Conservation (phyloP, 139 green algal genomes). For the Zygnema circumcarinatum region DNA sequence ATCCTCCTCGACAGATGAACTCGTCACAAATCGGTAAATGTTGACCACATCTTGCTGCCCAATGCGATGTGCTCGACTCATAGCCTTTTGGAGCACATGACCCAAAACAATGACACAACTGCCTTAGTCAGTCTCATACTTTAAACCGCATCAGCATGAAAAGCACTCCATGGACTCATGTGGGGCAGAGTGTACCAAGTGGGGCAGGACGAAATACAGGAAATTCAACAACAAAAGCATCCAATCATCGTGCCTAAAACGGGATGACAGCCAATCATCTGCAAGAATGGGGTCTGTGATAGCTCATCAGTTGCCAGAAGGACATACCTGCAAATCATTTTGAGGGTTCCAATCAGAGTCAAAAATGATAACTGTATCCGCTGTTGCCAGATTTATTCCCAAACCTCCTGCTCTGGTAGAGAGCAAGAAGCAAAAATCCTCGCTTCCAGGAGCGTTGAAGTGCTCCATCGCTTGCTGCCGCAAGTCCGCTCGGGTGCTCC, state of each 20-base stretch:
- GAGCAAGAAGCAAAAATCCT: slow-evolving; percentile 95
- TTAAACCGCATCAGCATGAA: no score
- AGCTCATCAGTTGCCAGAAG: no score
- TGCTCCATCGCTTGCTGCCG: slow-evolving; percentile 90
- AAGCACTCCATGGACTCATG: no score
- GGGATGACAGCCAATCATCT: no score
- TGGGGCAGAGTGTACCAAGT: no score
- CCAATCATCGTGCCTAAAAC: no score
- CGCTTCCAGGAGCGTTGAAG: slow-evolving; percentile 89
- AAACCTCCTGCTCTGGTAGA: slow-evolving; percentile 86
- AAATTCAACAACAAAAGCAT: no score
- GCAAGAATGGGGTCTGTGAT: no score
- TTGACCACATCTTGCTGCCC: slow-evolving; percentile 93
- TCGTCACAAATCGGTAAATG: slow-evolving; percentile 93
- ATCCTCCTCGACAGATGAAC: slow-evolving; percentile 87
- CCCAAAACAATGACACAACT: no score
- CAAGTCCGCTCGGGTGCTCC: slow-evolving; percentile 76
- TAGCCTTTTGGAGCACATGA: slow-evolving; percentile 68
- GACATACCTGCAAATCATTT: slow-evolving; percentile 80
- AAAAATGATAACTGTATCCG: slow-evolving; percentile 86
- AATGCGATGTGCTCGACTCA: slow-evolving; percentile 93
- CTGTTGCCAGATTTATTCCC: slow-evolving; percentile 89
- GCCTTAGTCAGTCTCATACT: no score
- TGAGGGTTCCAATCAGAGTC: slow-evolving; percentile 74
- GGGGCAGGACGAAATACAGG: no score